Evolutionary conservation across 169 alveolate genomes (phyloP).

Genomic region (Plasmodium gonderi): DNA sequence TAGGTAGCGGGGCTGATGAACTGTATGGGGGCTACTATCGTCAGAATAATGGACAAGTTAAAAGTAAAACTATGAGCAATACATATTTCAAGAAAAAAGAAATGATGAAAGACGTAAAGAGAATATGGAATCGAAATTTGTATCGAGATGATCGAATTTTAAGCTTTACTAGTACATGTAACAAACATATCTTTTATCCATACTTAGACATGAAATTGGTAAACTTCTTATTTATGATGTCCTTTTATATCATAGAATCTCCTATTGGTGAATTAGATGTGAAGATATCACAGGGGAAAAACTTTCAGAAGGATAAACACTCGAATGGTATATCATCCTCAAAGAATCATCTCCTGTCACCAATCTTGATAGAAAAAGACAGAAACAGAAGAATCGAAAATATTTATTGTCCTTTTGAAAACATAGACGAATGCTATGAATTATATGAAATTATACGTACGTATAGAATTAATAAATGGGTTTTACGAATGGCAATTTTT

Average conservation of each 20-base stretch:
- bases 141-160: constrained; percentile 84
- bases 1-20: constrained; percentile 87
- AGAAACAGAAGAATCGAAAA: neutral
- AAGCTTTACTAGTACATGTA: constrained; percentile 46
- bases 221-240: constrained; percentile 32
- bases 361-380: neutral
- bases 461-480: constrained; percentile 79
- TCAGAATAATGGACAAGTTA: constrained; percentile 54
- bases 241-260: constrained; percentile 57
- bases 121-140: constrained; percentile 83
- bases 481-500: constrained; percentile 78
- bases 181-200: constrained; percentile 75
- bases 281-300: neutral
- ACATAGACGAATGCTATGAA: constrained; percentile 7
- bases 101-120: constrained; percentile 74
- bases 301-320: no score
- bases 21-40: constrained; percentile 84
- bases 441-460: constrained; percentile 13
- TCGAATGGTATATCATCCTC: neutral
- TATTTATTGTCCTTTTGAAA: neutral
- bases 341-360: no score
- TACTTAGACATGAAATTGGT: constrained; percentile 43
- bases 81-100: constrained; percentile 9
- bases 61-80: neutral
- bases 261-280: constrained; percentile 2